Percentiles rank a stretch among this genome's conserved stretches.
Evolutionary conservation across 2,329 filamentous ascomycete species (phyloP).

Genomic region (Alternaria panax): DNA sequence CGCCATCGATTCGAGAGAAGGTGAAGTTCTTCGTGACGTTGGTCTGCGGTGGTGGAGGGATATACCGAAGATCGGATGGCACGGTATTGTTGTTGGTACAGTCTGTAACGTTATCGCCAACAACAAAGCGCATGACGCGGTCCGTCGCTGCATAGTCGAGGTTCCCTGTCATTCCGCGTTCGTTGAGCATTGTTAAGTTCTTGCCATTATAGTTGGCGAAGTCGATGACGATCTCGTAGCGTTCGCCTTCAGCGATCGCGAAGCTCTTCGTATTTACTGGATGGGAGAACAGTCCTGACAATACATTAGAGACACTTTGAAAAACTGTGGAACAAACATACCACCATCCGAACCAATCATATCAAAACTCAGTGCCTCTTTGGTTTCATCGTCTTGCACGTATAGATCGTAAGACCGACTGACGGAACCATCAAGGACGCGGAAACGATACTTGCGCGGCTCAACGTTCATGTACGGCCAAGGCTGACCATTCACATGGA

Average conservation of each 20-base stretch:
- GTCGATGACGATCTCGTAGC: conserved; percentile 66
- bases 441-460: conserved; percentile 66
- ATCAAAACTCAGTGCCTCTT: conserved; percentile 55
- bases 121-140: conserved; percentile 53
- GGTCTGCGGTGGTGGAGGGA: conserved; percentile 32
- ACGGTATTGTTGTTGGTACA: conserved; percentile 36
- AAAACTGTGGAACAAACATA: conserved; percentile 5
- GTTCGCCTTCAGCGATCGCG: conserved; percentile 62
- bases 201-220: conserved; percentile 59
- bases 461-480: conserved; percentile 66
- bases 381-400: conserved; percentile 47
- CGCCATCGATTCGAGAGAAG: conserved; percentile 38
- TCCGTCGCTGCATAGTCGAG: conserved; percentile 59
- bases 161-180: conserved; percentile 54
- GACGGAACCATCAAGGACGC: conserved; percentile 57
- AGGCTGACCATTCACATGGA: conserved; percentile 66
- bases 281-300: conserved; percentile 54
- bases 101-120: conserved; percentile 46
- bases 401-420: conserved; percentile 57
- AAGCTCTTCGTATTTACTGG: conserved; percentile 56
- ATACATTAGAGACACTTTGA: background rate
- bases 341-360: conserved; percentile 64
- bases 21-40: conserved; percentile 36
- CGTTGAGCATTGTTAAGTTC: conserved; percentile 58
- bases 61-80: conserved; percentile 34